Evolutionary conservation across 441 rosid genomes (phyloP), one percentile per base, ranked within the genome.

Genomic region (Populus hybrid): DNA sequence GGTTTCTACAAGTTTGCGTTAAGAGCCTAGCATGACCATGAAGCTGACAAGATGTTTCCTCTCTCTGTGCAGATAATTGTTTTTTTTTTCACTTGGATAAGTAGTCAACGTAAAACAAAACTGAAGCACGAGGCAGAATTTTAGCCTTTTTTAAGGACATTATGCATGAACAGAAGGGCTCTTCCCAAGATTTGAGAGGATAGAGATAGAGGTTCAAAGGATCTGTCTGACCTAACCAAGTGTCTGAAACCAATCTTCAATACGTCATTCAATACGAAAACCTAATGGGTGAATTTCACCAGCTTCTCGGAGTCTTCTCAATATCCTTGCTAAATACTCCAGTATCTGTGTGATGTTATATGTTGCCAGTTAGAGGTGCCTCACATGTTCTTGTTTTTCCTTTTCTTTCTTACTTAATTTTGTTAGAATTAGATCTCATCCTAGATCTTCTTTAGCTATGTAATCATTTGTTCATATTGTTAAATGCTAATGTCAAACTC

Each of bases 81-180:
- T n/a, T 32, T 35, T 26, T n/a, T 19, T 63, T 38, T 69, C 69
- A 19, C 18, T 14, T n/a, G 71, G 50, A 35, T 70, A 57, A 64
- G 72, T 46, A 53, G 63, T 70, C 57, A 77, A 72, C 42, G 42
- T 63, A 71, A 74, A 74, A 73, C 72, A 76, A 75, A 79, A 71
- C 83, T 78, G 88, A 69, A 83, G 83, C 91, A 82, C 82, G 82
- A 81, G 84, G 34, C 87, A 81, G 80, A 80, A 79, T 79, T 86
- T 72, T 84, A 81, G 85, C 89, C 74, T 87, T 87, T 85, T 82
- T 86, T 81, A 77, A 83, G 92, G 85, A 83, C 82, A 82, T 72
- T 70, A 73, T 78, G 71, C 75, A 84, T 85, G 81, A 79, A 71
- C 64, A 70, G 76, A 73, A 75, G 71, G 79, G 68, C 66, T 72